Conservation (phyloP, 768 basidiomycete species). For the Kwoniella heveanensis region DNA sequence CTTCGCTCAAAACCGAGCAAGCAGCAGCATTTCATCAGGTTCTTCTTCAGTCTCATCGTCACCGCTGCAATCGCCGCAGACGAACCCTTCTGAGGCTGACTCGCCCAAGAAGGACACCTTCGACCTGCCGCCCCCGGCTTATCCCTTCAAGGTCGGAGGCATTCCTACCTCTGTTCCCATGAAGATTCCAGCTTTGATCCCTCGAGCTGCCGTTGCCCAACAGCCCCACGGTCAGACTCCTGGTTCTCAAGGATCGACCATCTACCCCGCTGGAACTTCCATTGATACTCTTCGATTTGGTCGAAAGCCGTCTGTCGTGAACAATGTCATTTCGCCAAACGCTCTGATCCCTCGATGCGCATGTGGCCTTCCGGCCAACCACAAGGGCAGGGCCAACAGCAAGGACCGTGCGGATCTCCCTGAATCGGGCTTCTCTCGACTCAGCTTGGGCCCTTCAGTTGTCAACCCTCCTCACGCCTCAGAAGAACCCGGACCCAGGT, state of each 20-base stretch:
- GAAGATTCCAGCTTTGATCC: conserved; percentile 42
- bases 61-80: conserved; percentile 44
- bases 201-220: conserved; percentile 21
- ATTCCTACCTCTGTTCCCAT: conserved; percentile 46
- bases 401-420: conserved; percentile 35
- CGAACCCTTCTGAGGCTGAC: conserved; percentile 35
- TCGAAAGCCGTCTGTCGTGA: conserved; percentile 49
- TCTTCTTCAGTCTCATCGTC: conserved; percentile 43
- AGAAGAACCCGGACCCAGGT: conserved; percentile 6
- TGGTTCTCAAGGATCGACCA: conserved; percentile 28
- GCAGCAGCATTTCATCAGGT: conserved; percentile 22
- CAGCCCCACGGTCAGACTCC: conserved; percentile 21
- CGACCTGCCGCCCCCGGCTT: conserved; percentile 52
- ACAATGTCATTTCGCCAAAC: conserved; percentile 52
- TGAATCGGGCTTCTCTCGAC: conserved; percentile 38
- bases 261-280: conserved; percentile 35
- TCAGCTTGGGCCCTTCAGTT: conserved; percentile 37
- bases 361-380: conserved; percentile 45
- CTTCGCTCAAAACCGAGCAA: conserved; percentile 15
- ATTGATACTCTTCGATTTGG: conserved; percentile 55
- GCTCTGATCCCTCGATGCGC: conserved; percentile 49
- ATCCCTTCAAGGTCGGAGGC: conserved; percentile 29
- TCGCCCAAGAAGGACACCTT: conserved; percentile 51
- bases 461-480: conserved; percentile 11
- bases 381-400: conserved; percentile 24